These are phyloP conservation scores for Clonostachys chloroleuca DNA, from an alignment of 2,329 filamentous ascomycete species.

Conservation along the genomic window DNA sequence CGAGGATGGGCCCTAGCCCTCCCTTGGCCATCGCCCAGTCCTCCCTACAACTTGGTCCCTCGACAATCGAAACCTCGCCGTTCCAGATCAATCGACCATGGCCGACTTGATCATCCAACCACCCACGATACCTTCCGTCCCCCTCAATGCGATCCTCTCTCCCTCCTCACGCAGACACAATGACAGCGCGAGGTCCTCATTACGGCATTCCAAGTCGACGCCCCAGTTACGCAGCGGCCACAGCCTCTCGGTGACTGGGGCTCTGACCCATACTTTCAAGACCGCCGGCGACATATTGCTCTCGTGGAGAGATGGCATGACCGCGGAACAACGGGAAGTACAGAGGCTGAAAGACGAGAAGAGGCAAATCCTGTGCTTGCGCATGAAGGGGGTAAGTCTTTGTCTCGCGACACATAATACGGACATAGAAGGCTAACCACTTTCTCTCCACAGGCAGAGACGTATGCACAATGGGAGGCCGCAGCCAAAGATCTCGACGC, in stretches of 20 bases:
- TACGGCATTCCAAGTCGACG: slow-evolving; percentile 2
- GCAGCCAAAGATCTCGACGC: slow-evolving; percentile 74
- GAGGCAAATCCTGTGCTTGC: slow-evolving; percentile 57
- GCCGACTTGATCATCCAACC: slow-evolving; percentile 5
- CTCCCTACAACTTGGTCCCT: too few species aligned
- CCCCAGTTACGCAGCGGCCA: background rate
- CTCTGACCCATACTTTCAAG: slow-evolving; percentile 22
- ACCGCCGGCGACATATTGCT: slow-evolving; percentile 33
- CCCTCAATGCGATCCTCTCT: background rate
- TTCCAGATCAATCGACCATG: slow-evolving; percentile 1
- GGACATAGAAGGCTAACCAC: background rate
- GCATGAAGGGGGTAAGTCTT: slow-evolving; percentile 60
- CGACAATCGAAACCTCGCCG: too few species aligned
- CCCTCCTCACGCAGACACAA: background rate
- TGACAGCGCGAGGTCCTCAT: background rate
- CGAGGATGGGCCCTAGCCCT: too few species aligned
- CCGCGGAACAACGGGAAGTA: slow-evolving; percentile 41
- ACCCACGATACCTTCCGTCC: slow-evolving; percentile 1
- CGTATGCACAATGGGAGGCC: slow-evolving; percentile 67
- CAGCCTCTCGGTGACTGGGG: background rate
- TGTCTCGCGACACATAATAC: background rate
- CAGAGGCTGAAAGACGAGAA: slow-evolving; percentile 47
- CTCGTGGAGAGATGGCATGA: slow-evolving; percentile 49
- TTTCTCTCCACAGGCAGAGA: slow-evolving; percentile 49
- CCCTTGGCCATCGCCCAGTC: too few species aligned